Conservation (phyloP, 805 yeast genomes). For the Komagataella pseudopastoris region DNA sequence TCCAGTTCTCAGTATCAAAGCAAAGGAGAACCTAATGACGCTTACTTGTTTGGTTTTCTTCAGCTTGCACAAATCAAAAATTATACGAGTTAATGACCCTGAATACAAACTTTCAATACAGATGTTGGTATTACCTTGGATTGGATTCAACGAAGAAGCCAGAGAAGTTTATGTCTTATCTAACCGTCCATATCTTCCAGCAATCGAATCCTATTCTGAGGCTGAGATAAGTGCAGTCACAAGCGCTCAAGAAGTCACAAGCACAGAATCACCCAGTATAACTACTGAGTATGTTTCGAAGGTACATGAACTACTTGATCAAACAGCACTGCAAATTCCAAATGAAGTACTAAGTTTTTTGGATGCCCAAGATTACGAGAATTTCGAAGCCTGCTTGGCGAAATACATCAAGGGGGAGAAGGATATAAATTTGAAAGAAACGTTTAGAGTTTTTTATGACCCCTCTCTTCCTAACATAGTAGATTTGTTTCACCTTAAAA, state of each 20-base stretch:
- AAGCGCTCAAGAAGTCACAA: not conserved
- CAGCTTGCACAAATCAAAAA: constrained; percentile 11
- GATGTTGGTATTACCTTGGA: constrained; percentile 49
- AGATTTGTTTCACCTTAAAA: not conserved
- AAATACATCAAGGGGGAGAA: not conserved
- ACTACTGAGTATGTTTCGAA: not conserved
- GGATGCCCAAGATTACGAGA: not conserved
- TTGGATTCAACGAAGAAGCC: constrained; percentile 50
- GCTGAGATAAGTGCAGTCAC: not conserved
- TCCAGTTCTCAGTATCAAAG: not conserved
- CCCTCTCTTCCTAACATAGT: not conserved
- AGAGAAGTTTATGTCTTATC: constrained; percentile 25
- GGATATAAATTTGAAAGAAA: not conserved
- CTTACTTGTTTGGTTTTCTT: not conserved
- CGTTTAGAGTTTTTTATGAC: not conserved
- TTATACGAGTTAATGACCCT: constrained; percentile 29
- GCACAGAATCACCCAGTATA: not conserved
- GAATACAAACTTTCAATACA: constrained; percentile 51
- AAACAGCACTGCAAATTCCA: not conserved
- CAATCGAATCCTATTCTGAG: not conserved
- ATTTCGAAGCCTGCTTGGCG: not conserved
- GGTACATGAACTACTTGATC: not conserved
- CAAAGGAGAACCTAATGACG: not conserved
- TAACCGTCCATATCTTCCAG: not conserved
- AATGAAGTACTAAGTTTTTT: not conserved